Conservation (phyloP, 1,284 basidiomycete genomes). For the Ustilago sp. region DNA sequence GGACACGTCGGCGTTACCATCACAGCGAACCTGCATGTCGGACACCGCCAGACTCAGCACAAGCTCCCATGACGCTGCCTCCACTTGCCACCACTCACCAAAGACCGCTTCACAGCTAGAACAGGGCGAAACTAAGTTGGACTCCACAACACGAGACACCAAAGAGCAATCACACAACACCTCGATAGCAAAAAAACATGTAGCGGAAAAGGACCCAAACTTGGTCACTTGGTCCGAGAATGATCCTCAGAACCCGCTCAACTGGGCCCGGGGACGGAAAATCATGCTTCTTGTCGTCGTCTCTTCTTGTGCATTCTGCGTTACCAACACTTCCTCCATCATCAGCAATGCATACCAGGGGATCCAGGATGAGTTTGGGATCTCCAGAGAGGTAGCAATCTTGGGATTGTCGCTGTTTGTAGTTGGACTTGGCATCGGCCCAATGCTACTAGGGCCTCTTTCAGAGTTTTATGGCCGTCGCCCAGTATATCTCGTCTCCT, state of each 20-base stretch:
- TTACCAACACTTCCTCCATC: constrained; percentile 56
- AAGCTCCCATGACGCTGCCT: constrained; percentile 21
- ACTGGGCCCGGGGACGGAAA: constrained; percentile 40
- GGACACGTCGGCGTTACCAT: constrained; percentile 32
- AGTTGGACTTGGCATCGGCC: constrained; percentile 70
- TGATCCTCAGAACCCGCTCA: constrained; percentile 52
- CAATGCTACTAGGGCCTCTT: constrained; percentile 73
- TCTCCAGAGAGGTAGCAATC: constrained; percentile 78
- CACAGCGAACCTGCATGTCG: constrained; percentile 45
- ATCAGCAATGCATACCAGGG: constrained; percentile 63
- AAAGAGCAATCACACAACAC: background rate
- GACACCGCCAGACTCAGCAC: constrained; percentile 35
- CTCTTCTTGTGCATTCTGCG: constrained; percentile 46
- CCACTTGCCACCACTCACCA: constrained; percentile 14
- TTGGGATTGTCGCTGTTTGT: constrained; percentile 79
- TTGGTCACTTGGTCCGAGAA: constrained; percentile 42
- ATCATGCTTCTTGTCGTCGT: constrained; percentile 41
- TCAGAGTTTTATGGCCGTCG: constrained; percentile 74
- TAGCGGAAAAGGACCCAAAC: constrained; percentile 43
- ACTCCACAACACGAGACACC: background rate
- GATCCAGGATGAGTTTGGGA: constrained; percentile 74
- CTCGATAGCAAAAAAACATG: background rate
- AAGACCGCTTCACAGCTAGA: constrained; percentile 21
- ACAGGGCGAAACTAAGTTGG: background rate
- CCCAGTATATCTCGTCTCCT: constrained; percentile 58